phyloP scores from a whole-genome alignment of 306 rosid species.

The Castanea crenata region DNA sequence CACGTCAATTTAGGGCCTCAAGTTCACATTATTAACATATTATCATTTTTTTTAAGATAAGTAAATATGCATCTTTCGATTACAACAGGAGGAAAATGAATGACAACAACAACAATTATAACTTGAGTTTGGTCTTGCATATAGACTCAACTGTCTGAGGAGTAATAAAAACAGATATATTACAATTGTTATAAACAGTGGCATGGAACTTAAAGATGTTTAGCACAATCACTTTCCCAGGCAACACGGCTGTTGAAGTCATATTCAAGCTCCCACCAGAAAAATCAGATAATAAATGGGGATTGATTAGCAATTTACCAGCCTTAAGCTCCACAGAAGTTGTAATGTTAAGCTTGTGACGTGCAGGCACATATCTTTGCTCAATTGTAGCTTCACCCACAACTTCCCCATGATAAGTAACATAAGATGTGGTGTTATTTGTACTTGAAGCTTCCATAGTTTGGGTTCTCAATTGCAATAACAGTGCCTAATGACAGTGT shows the following conservation, averaged over 20 bases:
- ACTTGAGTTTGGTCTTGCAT: conserved; percentile 41
- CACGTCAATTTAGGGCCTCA: too few species aligned
- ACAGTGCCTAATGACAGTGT: conserved; percentile 20
- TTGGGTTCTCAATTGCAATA: conserved; percentile 37
- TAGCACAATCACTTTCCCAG: conserved; percentile 37
- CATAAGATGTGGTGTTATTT: conserved; percentile 12
- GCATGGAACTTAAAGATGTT: conserved; percentile 44
- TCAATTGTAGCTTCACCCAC: too few species aligned
- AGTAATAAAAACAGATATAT: conserved; percentile 21
- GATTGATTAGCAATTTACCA: not conserved
- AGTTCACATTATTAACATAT: too few species aligned
- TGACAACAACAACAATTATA: not conserved
- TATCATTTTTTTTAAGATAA: too few species aligned
- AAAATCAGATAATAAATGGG: conserved; percentile 1
- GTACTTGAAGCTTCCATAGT: conserved; percentile 32
- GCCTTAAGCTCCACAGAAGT: conserved; percentile 9
- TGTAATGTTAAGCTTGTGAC: too few species aligned
- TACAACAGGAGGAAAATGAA: too few species aligned
- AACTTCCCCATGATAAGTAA: conserved; percentile 13
- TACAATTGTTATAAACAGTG: conserved; percentile 28
- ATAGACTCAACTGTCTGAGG: conserved; percentile 12
- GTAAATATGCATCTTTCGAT: too few species aligned
- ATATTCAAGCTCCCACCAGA: conserved; percentile 15
- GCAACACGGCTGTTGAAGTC: conserved; percentile 7
- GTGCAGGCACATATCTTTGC: too few species aligned